Evolutionary conservation across 441 rosid species (phyloP), one percentile per base, ranked within the genome.

Genomic region (Dalechampia spathulata): DNA sequence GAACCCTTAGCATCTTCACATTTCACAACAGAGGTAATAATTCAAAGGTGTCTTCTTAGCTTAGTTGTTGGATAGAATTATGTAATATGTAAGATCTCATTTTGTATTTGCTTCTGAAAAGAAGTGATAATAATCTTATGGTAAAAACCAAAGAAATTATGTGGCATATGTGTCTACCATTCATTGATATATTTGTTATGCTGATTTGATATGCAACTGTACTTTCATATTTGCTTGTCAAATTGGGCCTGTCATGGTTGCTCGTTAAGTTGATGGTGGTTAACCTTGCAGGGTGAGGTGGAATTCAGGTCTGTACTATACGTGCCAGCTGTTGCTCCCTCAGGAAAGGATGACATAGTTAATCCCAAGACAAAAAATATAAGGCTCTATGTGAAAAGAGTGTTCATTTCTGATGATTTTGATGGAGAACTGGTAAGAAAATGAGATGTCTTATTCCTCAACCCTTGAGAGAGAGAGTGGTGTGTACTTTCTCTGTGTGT

Each of bases 1-100:
- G 98, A 92, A 55, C 98, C 96, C 6, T 71, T 86, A 58, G 96
- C 96, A 32, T 92, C 98, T 14, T 86, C 98, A 17, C 96, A 92
- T 70, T 92, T 92, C 71, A 92, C 95, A 9, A 92, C 98, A 27
- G 96, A 92, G 98, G 98, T 91, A 75, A 44, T 55, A 56, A 27
- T 27, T 9, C 44, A 38, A 21, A 2, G 45, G 34, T 28, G 43
- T 10, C 19, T 32, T 11, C 21, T 30, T n/a, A 28, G 40, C 25
- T 30, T 11, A 34, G 22, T 0, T 15, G 23, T 43, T 16, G 28
- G 32, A 37, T 17, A 12, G 15, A 46, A 19, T 23, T 54, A 50
- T 13, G 11, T n/a, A 30, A 6, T 28, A 11, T n/a, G 12, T 44
- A 12, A 38, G 62, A 44, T 51, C 19, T 21, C 36, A n/a, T 0